Conservation (phyloP, 345 rosid genomes). For the Salix brachista region DNA sequence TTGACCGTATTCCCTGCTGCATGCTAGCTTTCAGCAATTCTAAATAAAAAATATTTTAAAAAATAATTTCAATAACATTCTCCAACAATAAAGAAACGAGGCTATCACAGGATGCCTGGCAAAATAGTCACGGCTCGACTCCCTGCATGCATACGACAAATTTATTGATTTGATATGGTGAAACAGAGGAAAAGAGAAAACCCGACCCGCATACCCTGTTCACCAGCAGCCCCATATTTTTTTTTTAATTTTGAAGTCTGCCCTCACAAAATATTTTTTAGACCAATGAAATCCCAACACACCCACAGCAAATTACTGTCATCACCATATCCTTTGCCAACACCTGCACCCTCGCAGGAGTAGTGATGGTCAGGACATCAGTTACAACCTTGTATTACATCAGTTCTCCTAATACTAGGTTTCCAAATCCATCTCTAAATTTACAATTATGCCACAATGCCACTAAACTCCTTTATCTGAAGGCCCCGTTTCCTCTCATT, state of each 20-base stretch:
- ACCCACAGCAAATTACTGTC: neutral
- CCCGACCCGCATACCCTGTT: slow-evolving; percentile 1
- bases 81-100: too few relatives aligned
- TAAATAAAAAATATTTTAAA: too few relatives aligned
- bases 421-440: slow-evolving; percentile 24
- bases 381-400: neutral
- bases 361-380: neutral
- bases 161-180: too few relatives aligned
- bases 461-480: slow-evolving; percentile 13
- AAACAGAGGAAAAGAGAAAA: neutral
- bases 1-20: neutral
- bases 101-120: too few relatives aligned
- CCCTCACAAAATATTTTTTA: neutral
- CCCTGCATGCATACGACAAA: too few relatives aligned
- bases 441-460: slow-evolving; percentile 51
- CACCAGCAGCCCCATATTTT: neutral
- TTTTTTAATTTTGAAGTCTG: neutral
- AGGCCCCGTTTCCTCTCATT: slow-evolving; percentile 12
- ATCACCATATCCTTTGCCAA: neutral
- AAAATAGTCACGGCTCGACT: too few relatives aligned
- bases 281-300: neutral
- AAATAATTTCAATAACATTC: too few relatives aligned
- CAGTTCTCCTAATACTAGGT: slow-evolving; percentile 3
- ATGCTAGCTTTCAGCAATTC: neutral
- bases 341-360: slow-evolving; percentile 4